Percentiles rank a stretch among this genome's conserved stretches.
phyloP scores from a whole-genome alignment of 169 alveolate genomes.

The Eimeria maxima region DNA sequence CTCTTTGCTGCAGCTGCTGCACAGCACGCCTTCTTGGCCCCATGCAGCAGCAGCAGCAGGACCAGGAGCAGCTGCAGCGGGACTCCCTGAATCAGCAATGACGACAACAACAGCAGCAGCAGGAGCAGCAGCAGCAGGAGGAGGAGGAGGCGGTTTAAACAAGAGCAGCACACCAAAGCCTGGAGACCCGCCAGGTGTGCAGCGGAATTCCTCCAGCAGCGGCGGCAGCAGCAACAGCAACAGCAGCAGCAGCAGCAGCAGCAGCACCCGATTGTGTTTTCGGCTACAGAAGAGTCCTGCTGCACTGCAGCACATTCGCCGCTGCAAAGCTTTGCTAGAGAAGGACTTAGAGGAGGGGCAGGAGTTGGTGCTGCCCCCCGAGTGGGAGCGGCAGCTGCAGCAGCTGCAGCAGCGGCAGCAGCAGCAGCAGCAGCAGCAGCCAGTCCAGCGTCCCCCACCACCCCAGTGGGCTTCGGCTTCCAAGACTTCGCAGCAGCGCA shows the following conservation, averaged over 20 bases:
- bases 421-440: slow-evolving; percentile 61
- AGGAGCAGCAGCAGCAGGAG: too few relatives aligned
- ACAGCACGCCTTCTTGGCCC: neutral
- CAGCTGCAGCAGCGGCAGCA: slow-evolving; percentile 18
- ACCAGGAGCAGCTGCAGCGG: too few relatives aligned
- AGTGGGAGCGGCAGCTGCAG: slow-evolving; percentile 58
- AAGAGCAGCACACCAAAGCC: neutral
- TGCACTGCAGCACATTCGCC: slow-evolving; percentile 23
- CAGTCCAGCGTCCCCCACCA: neutral
- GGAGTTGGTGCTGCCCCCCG: slow-evolving; percentile 53
- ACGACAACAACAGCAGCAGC: too few relatives aligned
- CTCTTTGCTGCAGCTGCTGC: slow-evolving; percentile 58
- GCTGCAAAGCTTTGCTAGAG: slow-evolving; percentile 54
- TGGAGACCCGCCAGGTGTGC: slow-evolving; percentile 11
- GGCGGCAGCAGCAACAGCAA: neutral
- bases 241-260: neutral
- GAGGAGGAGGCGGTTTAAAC: too few relatives aligned
- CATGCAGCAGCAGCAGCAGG: too few relatives aligned
- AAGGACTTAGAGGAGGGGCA: slow-evolving; percentile 43
- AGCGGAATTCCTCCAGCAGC: neutral
- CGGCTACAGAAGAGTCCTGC: slow-evolving; percentile 48
- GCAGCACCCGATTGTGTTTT: slow-evolving; percentile 1
- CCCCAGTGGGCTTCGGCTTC: neutral
- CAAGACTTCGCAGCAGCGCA: neutral
- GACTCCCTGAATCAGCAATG: too few relatives aligned